A percentile compares a stretch with the other conserved stretches of the same genome.
phyloP scores from a whole-genome alignment of 164 flowering plant genomes.

The Euptelea pleiosperma region DNA sequence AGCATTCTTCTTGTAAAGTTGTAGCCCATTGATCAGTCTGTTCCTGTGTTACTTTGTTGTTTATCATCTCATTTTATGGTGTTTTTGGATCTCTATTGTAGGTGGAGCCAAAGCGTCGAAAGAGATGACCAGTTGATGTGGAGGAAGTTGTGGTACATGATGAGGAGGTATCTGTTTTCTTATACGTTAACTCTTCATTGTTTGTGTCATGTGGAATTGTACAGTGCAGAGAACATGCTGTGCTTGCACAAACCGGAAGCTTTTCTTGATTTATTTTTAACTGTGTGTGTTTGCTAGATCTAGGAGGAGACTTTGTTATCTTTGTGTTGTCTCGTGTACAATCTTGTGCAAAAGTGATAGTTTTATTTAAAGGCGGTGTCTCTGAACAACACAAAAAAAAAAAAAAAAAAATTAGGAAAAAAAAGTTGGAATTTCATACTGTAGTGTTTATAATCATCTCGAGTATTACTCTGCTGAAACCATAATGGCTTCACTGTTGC shows the following conservation, averaged over 20 bases:
- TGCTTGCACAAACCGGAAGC: slow-evolving; percentile 39
- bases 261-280: slow-evolving; percentile 15
- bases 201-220: slow-evolving; percentile 47
- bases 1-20: too few relatives aligned
- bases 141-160: slow-evolving; percentile 1
- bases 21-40: too few relatives aligned
- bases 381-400: too few relatives aligned
- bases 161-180: slow-evolving; percentile 14
- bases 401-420: too few relatives aligned
- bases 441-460: too few relatives aligned
- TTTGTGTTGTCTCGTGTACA: slow-evolving; percentile 12
- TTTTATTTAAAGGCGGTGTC: too few relatives aligned
- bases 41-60: too few relatives aligned
- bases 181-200: slow-evolving; percentile 18
- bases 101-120: slow-evolving; percentile 56
- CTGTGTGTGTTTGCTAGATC: slow-evolving; percentile 8
- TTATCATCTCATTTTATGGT: neutral
- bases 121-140: slow-evolving; percentile 29
- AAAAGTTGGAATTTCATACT: too few relatives aligned
- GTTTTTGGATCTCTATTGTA: slow-evolving; percentile 17
- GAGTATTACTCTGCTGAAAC: too few relatives aligned
- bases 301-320: neutral
- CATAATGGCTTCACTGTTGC: too few relatives aligned
- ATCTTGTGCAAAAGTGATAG: too few relatives aligned
- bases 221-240: slow-evolving; percentile 55